Percentiles rank a stretch among this genome's conserved stretches.
phyloP scores from a whole-genome alignment of 495 filamentous ascomycete species.

The Entonaema liquescens region DNA sequence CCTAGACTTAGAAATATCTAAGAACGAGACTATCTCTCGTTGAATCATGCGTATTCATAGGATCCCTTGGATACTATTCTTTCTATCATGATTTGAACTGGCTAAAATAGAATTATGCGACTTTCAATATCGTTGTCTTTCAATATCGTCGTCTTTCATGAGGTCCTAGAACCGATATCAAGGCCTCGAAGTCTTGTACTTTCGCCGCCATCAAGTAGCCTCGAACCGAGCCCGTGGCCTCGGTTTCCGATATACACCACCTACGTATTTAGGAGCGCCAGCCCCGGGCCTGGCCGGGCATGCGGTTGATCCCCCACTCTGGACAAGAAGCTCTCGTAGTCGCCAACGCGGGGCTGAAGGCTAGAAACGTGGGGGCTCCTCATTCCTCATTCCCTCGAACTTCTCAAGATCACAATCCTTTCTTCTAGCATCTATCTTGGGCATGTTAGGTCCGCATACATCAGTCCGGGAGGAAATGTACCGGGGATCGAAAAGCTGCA shows the following conservation, averaged over 20 bases:
- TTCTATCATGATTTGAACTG: not conserved
- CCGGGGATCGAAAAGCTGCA: slow-evolving; percentile 1
- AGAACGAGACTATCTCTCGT: not conserved
- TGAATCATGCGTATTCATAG: too few species aligned
- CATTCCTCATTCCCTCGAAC: not conserved
- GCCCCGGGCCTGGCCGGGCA: not conserved
- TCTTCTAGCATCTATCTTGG: not conserved
- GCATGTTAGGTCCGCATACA: not conserved
- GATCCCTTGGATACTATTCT: not conserved
- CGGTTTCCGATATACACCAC: slow-evolving; percentile 11
- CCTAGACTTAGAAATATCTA: not conserved
- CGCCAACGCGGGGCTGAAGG: not conserved
- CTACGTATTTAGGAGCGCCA: too few species aligned
- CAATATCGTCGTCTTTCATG: not conserved
- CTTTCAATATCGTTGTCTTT: not conserved
- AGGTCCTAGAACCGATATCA: not conserved
- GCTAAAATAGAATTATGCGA: not conserved
- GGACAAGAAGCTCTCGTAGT: not conserved
- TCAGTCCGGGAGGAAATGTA: not conserved
- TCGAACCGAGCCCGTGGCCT: slow-evolving; percentile 22
- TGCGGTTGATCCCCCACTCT: slow-evolving; percentile 12
- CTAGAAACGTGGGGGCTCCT: slow-evolving; percentile 16
- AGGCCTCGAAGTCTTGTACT: too few species aligned
- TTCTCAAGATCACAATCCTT: not conserved
- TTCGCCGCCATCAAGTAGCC: not conserved